These are phyloP conservation scores for Botryobasidium botryosum DNA, from an alignment of 768 basidiomycete species.

Conservation along the genomic window DNA sequence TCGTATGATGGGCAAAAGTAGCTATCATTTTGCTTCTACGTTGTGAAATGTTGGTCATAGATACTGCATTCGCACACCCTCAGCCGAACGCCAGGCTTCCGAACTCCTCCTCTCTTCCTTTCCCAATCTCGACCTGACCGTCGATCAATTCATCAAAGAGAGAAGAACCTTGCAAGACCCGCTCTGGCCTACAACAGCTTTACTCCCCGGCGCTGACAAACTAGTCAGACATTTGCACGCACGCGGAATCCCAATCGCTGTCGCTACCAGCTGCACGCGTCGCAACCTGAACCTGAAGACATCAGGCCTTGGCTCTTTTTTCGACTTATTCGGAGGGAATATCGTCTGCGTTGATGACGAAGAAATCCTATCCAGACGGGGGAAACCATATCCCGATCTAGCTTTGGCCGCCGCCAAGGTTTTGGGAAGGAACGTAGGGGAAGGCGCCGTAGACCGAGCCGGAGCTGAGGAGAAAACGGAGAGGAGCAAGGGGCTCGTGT, in stretches of 20 bases:
- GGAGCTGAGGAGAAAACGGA: too few species aligned
- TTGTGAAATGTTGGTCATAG: not conserved
- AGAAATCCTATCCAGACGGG: not conserved
- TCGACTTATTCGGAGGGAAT: not conserved
- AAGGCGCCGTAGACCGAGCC: too few species aligned
- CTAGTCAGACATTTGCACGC: not conserved
- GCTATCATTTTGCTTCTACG: slow-evolving; percentile 12
- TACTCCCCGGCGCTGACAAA: too few species aligned
- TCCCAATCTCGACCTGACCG: slow-evolving; percentile 47
- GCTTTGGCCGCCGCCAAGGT: not conserved
- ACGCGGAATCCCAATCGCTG: not conserved
- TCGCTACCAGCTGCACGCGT: not conserved
- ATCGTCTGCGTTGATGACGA: not conserved
- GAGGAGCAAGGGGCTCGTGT: not conserved
- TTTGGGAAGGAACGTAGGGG: too few species aligned
- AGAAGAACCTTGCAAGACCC: slow-evolving; percentile 41
- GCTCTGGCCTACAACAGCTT: slow-evolving; percentile 49
- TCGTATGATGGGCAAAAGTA: slow-evolving; percentile 78
- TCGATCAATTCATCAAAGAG: slow-evolving; percentile 42
- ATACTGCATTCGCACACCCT: not conserved
- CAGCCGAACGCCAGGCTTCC: slow-evolving; percentile 49
- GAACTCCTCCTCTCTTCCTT: slow-evolving; percentile 61
- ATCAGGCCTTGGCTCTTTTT: not conserved
- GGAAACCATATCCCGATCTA: not conserved
- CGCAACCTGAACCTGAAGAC: not conserved